Evolutionary conservation across 139 green algal genomes (phyloP), one percentile per base, ranked within the genome.

Genomic region (Nannochloris sp.): DNA sequence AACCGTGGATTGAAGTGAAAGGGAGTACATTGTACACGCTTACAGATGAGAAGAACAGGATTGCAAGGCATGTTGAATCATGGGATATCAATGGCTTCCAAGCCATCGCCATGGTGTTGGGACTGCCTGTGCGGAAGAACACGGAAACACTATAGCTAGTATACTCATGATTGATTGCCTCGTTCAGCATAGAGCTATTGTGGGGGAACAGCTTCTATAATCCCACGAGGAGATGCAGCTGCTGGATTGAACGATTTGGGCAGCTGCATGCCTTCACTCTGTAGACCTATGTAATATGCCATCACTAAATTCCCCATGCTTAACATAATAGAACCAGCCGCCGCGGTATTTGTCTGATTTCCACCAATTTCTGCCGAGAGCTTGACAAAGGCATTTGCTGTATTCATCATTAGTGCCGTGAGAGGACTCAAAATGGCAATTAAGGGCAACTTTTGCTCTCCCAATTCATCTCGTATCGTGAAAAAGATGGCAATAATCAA

Each of bases 21-120:
- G 81, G 40, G 30, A 69, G 59, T 17, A 87, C 80, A 23, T 66
- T 76, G 3, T 86, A 85, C 58, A 68, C 13, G 16, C 10, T 16
- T 20, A 17, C 20, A 17, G 12, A 25, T 28, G n/a, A 55, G 37
- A 56, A 20, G 23, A 66, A 66, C 20, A 61, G 61, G 56, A 62
- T 76, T 26, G 45, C 56, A n/a, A 53, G 55, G 12, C 69, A 76
- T 30, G 56, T 71, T 23, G 69, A 76, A 49, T 57, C 53, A 3
- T 76, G 69, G 69, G 56, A 67, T 25, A 57, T 76, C 11, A 61
- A 36, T 49, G 56, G 43, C 2, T 6, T 10, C 11, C 36, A 76
- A 25, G 69, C 69, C 20, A 29, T 76, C 6, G 58, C 61, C 14
- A 57, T 76, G 31, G 55, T 76, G 28, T 58, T 76, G 33, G 33